phyloP scores from a whole-genome alignment of 2,329 filamentous ascomycete genomes.

The Pseudocercospora ulei region DNA sequence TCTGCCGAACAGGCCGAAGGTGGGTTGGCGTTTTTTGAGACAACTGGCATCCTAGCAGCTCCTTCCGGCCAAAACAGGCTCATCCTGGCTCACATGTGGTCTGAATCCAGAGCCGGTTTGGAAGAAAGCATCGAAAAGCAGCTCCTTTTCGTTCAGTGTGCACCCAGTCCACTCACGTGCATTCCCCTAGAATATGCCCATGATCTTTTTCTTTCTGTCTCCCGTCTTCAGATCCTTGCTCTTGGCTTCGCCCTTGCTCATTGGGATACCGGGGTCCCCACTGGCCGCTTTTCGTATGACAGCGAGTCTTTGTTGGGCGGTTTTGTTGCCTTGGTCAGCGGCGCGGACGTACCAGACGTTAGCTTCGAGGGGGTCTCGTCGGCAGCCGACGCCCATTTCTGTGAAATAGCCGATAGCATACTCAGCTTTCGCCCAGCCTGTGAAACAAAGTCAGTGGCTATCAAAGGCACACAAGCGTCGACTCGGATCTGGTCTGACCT shows the following conservation, averaged over 20 bases:
- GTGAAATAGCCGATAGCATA: slow-evolving; percentile 96
- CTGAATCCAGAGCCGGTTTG: too few species aligned
- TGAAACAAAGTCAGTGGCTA: slow-evolving; percentile 12
- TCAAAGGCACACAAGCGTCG: too few species aligned
- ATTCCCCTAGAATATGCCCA: slow-evolving; percentile 29
- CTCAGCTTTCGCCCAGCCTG: slow-evolving; percentile 62
- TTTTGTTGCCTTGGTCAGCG: slow-evolving; percentile 80
- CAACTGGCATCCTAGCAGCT: too few species aligned
- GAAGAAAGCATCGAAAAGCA: too few species aligned
- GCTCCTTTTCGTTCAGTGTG: too few species aligned
- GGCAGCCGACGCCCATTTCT: slow-evolving; percentile 95
- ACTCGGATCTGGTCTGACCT: slow-evolving; percentile 46
- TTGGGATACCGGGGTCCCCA: slow-evolving; percentile 41
- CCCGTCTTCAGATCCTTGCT: slow-evolving; percentile 28
- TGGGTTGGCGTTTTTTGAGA: too few species aligned
- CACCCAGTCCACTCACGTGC: too few species aligned
- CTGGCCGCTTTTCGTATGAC: slow-evolving; percentile 76
- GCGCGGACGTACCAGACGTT: slow-evolving; percentile 98
- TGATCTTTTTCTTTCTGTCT: slow-evolving; percentile 28
- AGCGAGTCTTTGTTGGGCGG: slow-evolving; percentile 74
- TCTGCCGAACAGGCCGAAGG: too few species aligned
- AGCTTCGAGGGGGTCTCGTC: slow-evolving; percentile 85
- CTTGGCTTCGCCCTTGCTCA: slow-evolving; percentile 31
- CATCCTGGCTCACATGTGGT: too few species aligned
- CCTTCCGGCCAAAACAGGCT: too few species aligned